phyloP scores from a whole-genome alignment of 2,329 filamentous ascomycete species.

The Orbilia oligospora region DNA sequence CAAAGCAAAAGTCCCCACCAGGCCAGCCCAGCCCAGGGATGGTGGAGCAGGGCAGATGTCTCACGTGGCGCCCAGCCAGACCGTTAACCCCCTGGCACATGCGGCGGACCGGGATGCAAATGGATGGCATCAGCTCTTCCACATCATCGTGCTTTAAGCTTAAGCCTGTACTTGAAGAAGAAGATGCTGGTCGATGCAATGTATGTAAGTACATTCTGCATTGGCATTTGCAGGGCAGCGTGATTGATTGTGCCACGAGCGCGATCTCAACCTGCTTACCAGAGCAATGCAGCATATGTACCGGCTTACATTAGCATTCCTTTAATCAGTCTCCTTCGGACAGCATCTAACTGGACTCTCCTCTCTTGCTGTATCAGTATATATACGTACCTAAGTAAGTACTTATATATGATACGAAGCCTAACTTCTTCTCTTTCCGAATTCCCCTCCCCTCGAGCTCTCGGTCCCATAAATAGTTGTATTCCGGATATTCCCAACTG shows the following conservation, averaged over 20 bases:
- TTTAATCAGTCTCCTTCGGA: conserved; percentile 10
- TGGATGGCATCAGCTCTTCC: conserved; percentile 29
- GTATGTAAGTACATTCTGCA: conserved; percentile 1
- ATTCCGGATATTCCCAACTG: not conserved
- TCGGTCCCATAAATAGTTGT: not conserved
- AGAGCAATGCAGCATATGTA: conserved; percentile 8
- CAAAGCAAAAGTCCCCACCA: no score
- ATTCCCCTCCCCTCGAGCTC: not conserved
- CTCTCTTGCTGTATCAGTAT: not conserved
- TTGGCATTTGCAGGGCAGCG: conserved; percentile 13
- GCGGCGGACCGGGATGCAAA: conserved; percentile 12
- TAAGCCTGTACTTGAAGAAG: conserved; percentile 5
- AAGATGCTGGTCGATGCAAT: conserved; percentile 16
- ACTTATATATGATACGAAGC: not conserved
- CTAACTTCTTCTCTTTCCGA: no score
- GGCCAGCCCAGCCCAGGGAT: no score
- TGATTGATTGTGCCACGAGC: conserved; percentile 26
- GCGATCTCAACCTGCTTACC: conserved; percentile 18
- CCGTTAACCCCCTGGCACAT: conserved; percentile 13
- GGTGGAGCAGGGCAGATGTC: not conserved
- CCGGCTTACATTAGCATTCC: conserved; percentile 25
- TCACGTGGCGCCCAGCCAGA: conserved; percentile 19
- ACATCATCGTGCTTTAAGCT: conserved; percentile 30
- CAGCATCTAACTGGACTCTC: not conserved
- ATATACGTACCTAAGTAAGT: no score